A percentile compares a stretch with the other conserved stretches of the same genome.
Conservation (phyloP, 2,329 filamentous ascomycete genomes). For the Neonectria coccinea region DNA sequence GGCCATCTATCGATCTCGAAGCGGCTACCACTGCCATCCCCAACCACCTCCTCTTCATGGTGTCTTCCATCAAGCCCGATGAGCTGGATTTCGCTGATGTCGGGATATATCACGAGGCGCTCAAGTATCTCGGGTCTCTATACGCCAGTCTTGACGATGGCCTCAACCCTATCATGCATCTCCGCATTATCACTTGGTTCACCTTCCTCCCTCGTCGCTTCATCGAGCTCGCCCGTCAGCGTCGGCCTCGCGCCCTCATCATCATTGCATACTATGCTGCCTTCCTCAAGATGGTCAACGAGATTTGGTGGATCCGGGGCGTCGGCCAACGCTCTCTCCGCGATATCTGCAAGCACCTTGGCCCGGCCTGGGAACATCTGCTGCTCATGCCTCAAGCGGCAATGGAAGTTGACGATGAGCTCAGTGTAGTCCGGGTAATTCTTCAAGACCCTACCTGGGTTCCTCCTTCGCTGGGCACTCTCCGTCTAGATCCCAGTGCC, state of each 20-base stretch:
- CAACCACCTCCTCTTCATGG: conserved; percentile 61
- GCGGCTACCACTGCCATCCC: conserved; percentile 57
- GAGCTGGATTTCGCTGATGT: conserved; percentile 57
- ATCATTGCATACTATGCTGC: conserved; percentile 65
- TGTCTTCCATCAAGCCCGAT: conserved; percentile 56
- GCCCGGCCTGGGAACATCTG: conserved; percentile 54
- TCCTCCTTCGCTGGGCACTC: conserved; percentile 32
- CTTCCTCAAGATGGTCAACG: conserved; percentile 59
- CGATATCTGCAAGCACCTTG: conserved; percentile 57
- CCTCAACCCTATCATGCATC: conserved; percentile 57
- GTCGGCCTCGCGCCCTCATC: conserved; percentile 60
- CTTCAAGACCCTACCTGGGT: conserved; percentile 59
- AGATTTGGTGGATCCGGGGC: conserved; percentile 64
- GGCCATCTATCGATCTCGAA: conserved; percentile 61
- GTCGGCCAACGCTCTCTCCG: conserved; percentile 60
- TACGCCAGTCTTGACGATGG: conserved; percentile 62
- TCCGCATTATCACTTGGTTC: conserved; percentile 66
- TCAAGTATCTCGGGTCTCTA: conserved; percentile 64
- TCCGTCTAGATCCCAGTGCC: conserved; percentile 32
- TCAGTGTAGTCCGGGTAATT: conserved; percentile 56
- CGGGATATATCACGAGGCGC: conserved; percentile 58
- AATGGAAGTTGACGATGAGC: conserved; percentile 47
- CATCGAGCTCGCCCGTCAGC: conserved; percentile 56
- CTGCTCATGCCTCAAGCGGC: conserved; percentile 57
- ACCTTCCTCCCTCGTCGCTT: conserved; percentile 62